Base-by-base conservation (phyloP, 2,329 filamentous ascomycete species). In the Colletotrichum filicis region DNA sequence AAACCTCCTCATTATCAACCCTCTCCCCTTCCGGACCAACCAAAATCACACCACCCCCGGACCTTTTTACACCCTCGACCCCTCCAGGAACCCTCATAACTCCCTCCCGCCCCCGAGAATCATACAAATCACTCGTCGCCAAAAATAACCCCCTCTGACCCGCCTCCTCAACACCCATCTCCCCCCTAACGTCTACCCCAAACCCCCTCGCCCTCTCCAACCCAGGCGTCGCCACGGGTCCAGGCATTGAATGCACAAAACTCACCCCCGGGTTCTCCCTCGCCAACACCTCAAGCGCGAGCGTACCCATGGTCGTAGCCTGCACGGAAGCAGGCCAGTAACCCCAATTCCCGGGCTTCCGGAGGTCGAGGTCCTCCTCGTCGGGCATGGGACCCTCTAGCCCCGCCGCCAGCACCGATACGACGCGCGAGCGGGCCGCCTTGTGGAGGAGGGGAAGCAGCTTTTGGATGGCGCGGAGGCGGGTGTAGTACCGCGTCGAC, bases 401-500 rank as follows among this genome's bases (percentile, higher is more conserved):
- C 1, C 87, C 86, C 1, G 82, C 87, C 0, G 83, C 87, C 0
- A 90, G 80, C 4, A 91, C 82, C 30, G 80, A 86, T 52, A 88
- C 80, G 5, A 90, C 86, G 2, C 89, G 86, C 0, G 83, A 79
- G 2, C 87, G 83, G 4, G 49, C 22, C n/a, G 52, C 46, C 24
- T 76, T 75, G 22, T 82, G 79, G 2, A 93, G 83, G 0, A 87
- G 83, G 0, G 91, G 90, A 9, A 92, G 85, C 0, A 93, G 85
- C 66, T 91, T 90, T 57, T 84, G 70, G 14, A 88, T 83, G 76
- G 92, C 88, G 52, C 89, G 88, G 74, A 88, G 85, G 24, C 90
- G 90, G 5, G 87, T 84, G 80, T 92, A 92, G 80, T 87, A 89
- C 24, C 83, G 82, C 19, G 92, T 83, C 8, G 86, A 83, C 28